A percentile compares a stretch with the other conserved stretches of the same genome.
These are phyloP conservation scores for Petunia hybrid DNA, from an alignment of 305 asterid genomes.

Conservation along the genomic window DNA sequence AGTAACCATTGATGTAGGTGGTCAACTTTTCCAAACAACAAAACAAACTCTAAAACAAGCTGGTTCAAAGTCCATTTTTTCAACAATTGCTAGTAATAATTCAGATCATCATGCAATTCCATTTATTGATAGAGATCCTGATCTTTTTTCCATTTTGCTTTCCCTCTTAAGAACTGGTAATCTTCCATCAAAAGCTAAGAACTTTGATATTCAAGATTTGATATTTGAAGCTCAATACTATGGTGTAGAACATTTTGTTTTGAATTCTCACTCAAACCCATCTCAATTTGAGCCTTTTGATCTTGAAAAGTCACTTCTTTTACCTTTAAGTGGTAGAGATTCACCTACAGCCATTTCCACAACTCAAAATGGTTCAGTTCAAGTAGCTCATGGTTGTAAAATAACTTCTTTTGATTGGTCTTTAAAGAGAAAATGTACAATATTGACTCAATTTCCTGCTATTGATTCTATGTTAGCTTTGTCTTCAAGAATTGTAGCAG, in stretches of 20 bases:
- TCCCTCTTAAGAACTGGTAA: constrained; percentile 81
- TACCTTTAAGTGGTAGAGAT: constrained; percentile 72
- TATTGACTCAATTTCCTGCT: constrained; percentile 72
- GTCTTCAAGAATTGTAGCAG: constrained; percentile 64
- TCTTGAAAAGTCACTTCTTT: constrained; percentile 60
- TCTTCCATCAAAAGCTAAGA: constrained; percentile 74
- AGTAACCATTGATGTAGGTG: constrained; percentile 80
- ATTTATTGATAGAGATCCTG: constrained; percentile 82
- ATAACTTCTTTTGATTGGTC: constrained; percentile 89
- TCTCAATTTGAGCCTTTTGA: constrained; percentile 75
- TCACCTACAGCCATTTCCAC: constrained; percentile 72
- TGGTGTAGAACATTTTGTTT: constrained; percentile 65
- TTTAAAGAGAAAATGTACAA: constrained; percentile 67
- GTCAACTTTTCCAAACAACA: constrained; percentile 82
- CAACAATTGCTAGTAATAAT: constrained; percentile 46
- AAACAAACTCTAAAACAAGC: constrained; percentile 72
- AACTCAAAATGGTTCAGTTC: constrained; percentile 69
- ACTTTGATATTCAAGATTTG: constrained; percentile 70
- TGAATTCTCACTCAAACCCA: constrained; percentile 67
- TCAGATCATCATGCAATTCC: constrained; percentile 39
- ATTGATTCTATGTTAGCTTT: constrained; percentile 76
- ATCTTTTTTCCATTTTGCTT: constrained; percentile 69
- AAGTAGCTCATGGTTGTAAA: constrained; percentile 84
- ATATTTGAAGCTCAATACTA: constrained; percentile 72
- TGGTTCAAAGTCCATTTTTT: constrained; percentile 72